Evolutionary conservation across 2,329 filamentous ascomycete species (phyloP), one percentile per base, ranked within the genome.

Genomic region (Colletotrichum abscissum): DNA sequence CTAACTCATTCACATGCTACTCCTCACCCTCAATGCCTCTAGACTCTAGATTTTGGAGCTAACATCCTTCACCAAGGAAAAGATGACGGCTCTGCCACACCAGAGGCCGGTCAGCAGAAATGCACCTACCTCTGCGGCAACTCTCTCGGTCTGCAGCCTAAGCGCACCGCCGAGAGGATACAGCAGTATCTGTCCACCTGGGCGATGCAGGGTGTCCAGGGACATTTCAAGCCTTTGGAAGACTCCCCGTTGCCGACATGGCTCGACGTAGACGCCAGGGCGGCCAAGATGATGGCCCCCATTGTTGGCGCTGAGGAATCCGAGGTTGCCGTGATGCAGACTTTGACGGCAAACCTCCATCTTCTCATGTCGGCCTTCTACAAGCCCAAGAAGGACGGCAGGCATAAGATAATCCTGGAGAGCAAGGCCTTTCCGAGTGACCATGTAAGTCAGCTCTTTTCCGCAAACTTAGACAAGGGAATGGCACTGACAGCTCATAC

Each of bases 71-170:
- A 3, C 26, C 26, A 33, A 14, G 28, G 52, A 24, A 24, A 57
- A 74, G 72, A 42, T 30, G 63, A 71, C 22, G 16, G 22, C 9
- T 19, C 62, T 38, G 49, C 30, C 26, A 22, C 54, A 28, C n/a
- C 63, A 26, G 28, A 42, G 24, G 19, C 26, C n/a, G 35, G 22
- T 28, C 56, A 63, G 57, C 46, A 63, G 52, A 72, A 85, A 63
- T 89, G 88, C 72, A 92, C 94, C 72, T 98, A 98, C 82, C 91
- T 98, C 75, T 96, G 95, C 76, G 95, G 95, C 69, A 97, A 98
- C 84, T 97, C 95, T 0, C 88, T 98, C 1, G 95, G 95, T 49
- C 89, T 96, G 4, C 95, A 98, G 81, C 95, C 95, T 57, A 89
- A 87, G 70, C 80, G 81, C 67, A 82, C 81, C n/a, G 86, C 87